Evolutionary conservation across 176 grass and related monocot species (phyloP), one percentile per base, ranked within the genome.

Genomic region (Lolium rigidum): DNA sequence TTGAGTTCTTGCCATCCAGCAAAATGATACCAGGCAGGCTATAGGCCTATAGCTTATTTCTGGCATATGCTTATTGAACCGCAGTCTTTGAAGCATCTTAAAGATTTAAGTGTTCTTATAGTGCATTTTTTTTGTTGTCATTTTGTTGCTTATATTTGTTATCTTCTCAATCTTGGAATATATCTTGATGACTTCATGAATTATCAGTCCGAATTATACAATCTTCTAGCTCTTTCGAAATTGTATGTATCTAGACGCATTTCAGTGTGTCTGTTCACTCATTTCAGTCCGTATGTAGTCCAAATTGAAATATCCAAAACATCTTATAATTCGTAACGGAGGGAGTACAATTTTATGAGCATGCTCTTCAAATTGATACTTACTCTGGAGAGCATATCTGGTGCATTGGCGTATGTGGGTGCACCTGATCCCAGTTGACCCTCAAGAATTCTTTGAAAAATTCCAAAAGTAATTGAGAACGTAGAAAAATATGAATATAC

Each of bases 341-440:
- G 31, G 31, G 31, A 35, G 31, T 35, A 68, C 76, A 17, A 67
- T 80, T 58, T 74, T 58, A 39, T 65, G 20, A 79, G 22, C 47
- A 73, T 83, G 24, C 63, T 88, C 83, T 81, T 82, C 20, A 2
- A 1, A 82, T 59, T 15, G 50, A 12, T 31, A 72, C 44, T 78
- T 74, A n/a, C n/a, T n/a, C n/a, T 55, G 52, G 52, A 17, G 14
- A 55, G 52, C 46, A 47, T 55, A 55, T 17, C 51, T 54, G 51
- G 51, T 65, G 25, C 61, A 31, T 65, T 65, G 61, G 60, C 22
- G 4, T 11, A 5, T 63, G 24, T 63, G 24, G 25, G 12, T 65
- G 62, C 62, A 31, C 62, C 62, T 65, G 26, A 65, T 64, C 25
- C 62, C 62, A 65, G 62, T 7, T 65, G 62, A 2, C 25, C 62